Base-by-base conservation (phyloP, 2,329 filamentous ascomycete genomes). In the Pseudogymnoascus sp. region DNA sequence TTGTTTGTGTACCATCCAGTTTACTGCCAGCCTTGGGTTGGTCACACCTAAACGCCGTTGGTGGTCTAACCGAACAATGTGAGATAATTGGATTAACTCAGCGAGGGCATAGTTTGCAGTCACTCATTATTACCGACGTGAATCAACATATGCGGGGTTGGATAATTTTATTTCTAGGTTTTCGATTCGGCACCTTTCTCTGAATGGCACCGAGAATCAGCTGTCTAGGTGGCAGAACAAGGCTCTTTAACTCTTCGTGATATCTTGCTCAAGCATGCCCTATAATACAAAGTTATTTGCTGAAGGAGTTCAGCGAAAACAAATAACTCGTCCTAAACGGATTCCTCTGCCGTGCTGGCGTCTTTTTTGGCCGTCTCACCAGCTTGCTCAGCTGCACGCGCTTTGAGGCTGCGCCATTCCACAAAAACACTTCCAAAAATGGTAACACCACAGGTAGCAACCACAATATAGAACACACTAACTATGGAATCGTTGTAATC, bases 401-500 rank as follows among this genome's bases (percentile, higher is more conserved):
- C 62, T 33, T 64, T 26, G 59, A 60, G 44, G 53, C 66, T 70
- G 4, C 63, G 65, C 68, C 68, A 70, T 64, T 70, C 68, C 37
- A 70, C 64, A 17, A 68, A 63, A 15, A 69, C n/a, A 35, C 60
- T 66, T 10, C 68, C 68, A 33, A 70, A 65, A 5, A 69, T 62
- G 15, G 68, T 65, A 10, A 67, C 13, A 13, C 40, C 44, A 23
- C 46, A 40, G 23, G 63, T 65, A 13, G 65, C 67, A 56, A 65
- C 42, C 23, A 63, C 65, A 26, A 70, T 60, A 42, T 68, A 68
- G 21, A 69, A 70, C 7, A 67, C 66, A 37, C 66, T 42, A 7
- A 67, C 33, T 19, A 70, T 59, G 10, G 68, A 67, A 2, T 23
- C 62, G 56, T 68, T 70, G 42, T 69, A 69, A 31, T 68, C 68